Conservation (phyloP, 1,284 basidiomycete species). For the Ganoderma leucocontextum region DNA sequence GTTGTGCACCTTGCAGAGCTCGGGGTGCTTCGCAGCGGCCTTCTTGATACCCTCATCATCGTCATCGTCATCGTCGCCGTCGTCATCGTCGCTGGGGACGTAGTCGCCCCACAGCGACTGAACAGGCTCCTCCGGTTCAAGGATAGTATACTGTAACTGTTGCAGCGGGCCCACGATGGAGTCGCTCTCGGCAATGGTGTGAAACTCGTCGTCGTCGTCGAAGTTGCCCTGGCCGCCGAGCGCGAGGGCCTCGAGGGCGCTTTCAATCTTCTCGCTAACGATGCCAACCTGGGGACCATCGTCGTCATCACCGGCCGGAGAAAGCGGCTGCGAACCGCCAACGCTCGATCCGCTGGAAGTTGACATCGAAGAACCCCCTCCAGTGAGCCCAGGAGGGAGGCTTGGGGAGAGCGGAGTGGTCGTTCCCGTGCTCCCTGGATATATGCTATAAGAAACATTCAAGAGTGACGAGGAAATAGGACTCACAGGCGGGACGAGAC, state of each 20-base stretch:
- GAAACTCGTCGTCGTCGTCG: slow-evolving; percentile 16
- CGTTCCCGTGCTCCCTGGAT: slow-evolving; percentile 9
- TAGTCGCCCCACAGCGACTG: slow-evolving; percentile 14
- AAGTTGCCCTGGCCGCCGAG: slow-evolving; percentile 17
- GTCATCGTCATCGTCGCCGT: slow-evolving; percentile 16
- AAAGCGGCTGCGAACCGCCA: slow-evolving; percentile 1
- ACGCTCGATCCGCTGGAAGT: slow-evolving; percentile 13
- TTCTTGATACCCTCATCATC: slow-evolving; percentile 11
- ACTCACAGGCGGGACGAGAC: not conserved
- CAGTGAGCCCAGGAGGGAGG: slow-evolving; percentile 11
- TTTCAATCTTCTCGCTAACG: slow-evolving; percentile 7
- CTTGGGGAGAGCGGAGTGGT: slow-evolving; percentile 12
- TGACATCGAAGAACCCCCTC: slow-evolving; percentile 4
- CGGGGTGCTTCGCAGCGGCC: slow-evolving; percentile 13
- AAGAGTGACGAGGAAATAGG: no score
- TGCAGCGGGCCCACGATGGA: not conserved
- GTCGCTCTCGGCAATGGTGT: not conserved
- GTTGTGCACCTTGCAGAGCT: slow-evolving; percentile 36
- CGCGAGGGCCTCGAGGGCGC: slow-evolving; percentile 10
- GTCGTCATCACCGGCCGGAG: not conserved
- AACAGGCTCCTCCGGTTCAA: not conserved
- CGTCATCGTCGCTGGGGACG: not conserved
- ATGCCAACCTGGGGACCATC: not conserved
- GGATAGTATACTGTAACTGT: not conserved
- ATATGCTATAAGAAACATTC: not conserved